Percentiles rank a stretch among this genome's conserved stretches.
Conservation (phyloP, 768 basidiomycete species). For the Pulveroboletus sp. region DNA sequence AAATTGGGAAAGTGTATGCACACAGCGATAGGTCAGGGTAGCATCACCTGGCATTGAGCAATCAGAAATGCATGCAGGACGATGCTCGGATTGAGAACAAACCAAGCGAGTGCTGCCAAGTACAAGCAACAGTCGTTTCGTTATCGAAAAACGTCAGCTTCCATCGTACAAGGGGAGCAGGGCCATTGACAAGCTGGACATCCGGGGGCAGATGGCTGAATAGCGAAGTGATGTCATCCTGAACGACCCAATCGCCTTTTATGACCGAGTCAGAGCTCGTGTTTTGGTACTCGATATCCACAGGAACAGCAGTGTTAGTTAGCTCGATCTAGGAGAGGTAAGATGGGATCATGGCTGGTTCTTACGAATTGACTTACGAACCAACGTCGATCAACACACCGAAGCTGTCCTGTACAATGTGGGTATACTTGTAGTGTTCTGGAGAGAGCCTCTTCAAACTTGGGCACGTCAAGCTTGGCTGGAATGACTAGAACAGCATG, state of each 20-base stretch:
- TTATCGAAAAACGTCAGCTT: constrained; percentile 19
- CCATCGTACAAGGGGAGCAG: constrained; percentile 15
- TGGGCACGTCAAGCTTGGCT: constrained; percentile 1
- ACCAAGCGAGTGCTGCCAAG: constrained; percentile 31
- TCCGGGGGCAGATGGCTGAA: constrained; percentile 1
- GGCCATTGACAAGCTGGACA: constrained; percentile 1
- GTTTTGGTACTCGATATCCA: constrained; percentile 7
- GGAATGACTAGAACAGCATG: constrained; percentile 7
- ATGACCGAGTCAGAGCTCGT: constrained; percentile 1
- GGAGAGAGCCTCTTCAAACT: constrained; percentile 11
- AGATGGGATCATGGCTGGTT: background rate
- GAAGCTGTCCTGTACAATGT: constrained; percentile 11
- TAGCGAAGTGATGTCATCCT: constrained; percentile 9
- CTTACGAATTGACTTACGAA: constrained; percentile 1
- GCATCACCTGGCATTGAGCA: constrained; percentile 22
- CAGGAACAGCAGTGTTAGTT: constrained; percentile 7
- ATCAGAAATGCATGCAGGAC: background rate
- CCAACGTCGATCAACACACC: constrained; percentile 4
- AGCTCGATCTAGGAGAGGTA: constrained; percentile 10
- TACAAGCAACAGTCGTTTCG: constrained; percentile 22
- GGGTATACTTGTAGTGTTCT: constrained; percentile 12
- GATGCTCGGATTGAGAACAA: background rate
- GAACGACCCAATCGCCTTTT: constrained; percentile 13
- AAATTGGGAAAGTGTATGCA: constrained; percentile 20
- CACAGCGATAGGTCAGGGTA: constrained; percentile 16